These are phyloP conservation scores for Epipyxis sp. DNA, from an alignment of 108 stramenopile species.

Conservation along the genomic window DNA sequence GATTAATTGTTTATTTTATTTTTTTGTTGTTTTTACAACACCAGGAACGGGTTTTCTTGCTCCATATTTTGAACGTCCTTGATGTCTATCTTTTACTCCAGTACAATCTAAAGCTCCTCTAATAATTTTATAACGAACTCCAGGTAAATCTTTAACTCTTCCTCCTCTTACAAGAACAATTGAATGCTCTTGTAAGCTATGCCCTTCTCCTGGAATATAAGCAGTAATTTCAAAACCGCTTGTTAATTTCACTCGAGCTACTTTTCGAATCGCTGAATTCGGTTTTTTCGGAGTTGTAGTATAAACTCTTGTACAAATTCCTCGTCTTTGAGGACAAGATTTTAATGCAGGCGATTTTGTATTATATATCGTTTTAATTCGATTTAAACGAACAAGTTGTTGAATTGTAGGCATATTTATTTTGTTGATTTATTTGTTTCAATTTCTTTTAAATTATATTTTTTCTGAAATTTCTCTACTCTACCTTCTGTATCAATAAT, in stretches of 20 bases:
- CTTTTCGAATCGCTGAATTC: conserved; percentile 8
- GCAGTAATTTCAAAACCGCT: neutral
- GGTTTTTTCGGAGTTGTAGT: conserved; percentile 16
- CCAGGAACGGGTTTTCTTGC: conserved; percentile 22
- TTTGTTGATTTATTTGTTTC: too few relatives aligned
- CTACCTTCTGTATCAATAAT: conserved; percentile 6
- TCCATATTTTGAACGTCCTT: conserved; percentile 18
- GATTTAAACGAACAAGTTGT: conserved; percentile 17
- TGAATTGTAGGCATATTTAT: conserved; percentile 8
- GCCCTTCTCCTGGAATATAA: conserved; percentile 18
- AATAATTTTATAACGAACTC: conserved; percentile 11
- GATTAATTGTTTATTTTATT: conserved; percentile 7
- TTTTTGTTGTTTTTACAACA: conserved; percentile 28
- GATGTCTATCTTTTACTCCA: conserved; percentile 12
- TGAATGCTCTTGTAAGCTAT: conserved; percentile 14
- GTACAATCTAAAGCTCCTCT: conserved; percentile 21
- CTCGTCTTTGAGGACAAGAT: conserved; percentile 2
- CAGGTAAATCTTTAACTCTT: conserved; percentile 27
- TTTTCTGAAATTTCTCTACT: neutral
- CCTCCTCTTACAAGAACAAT: conserved; percentile 26
- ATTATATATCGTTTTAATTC: too few relatives aligned
- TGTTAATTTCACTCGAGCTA: neutral
- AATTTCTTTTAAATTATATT: neutral
- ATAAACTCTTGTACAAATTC: conserved; percentile 1
- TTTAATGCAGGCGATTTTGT: conserved; percentile 10